Evolutionary conservation across 2,329 filamentous ascomycete genomes (phyloP).

Genomic region (Emmonsiellopsis sp.): DNA sequence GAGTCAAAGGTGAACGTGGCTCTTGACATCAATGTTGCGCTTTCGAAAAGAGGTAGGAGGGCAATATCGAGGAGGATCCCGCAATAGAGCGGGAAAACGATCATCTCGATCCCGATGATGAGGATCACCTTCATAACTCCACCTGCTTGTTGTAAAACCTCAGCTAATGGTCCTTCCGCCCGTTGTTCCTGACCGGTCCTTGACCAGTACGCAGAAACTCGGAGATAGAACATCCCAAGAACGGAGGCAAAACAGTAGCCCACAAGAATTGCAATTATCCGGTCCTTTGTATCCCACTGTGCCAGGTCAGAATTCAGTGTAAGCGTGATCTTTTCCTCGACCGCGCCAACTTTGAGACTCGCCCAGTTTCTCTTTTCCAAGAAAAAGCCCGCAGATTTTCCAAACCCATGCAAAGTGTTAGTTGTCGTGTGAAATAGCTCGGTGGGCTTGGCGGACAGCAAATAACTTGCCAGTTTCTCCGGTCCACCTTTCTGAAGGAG

Average conservation of each 20-base stretch:
- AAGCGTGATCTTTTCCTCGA: slow-evolving; percentile 12
- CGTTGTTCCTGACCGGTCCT: slow-evolving; percentile 45
- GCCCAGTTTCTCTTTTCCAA: slow-evolving; percentile 21
- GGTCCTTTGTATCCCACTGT: slow-evolving; percentile 61
- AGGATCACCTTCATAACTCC: slow-evolving; percentile 96
- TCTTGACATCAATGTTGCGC: slow-evolving; percentile 67
- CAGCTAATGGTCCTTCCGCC: slow-evolving; percentile 63
- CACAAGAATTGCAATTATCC: slow-evolving; percentile 63
- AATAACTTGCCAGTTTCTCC: not conserved
- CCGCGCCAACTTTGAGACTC: slow-evolving; percentile 15
- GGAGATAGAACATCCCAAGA: slow-evolving; percentile 70
- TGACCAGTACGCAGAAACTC: slow-evolving; percentile 61
- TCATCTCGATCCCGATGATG: slow-evolving; percentile 98
- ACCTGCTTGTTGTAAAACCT: slow-evolving; percentile 82
- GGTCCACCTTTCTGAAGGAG: slow-evolving; percentile 6
- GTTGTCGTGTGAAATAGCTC: not conserved
- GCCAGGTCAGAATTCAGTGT: slow-evolving; percentile 51
- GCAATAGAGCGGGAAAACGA: slow-evolving; percentile 92
- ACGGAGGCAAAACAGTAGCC: slow-evolving; percentile 74
- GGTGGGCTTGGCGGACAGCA: not conserved
- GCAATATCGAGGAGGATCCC: slow-evolving; percentile 83
- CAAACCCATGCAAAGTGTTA: slow-evolving; percentile 12
- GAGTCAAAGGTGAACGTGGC: slow-evolving; percentile 68
- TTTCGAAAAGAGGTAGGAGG: slow-evolving; percentile 78
- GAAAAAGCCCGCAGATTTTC: slow-evolving; percentile 14